Conservation (phyloP, 2,329 filamentous ascomycete genomes). For the Aspergillus candidus region DNA sequence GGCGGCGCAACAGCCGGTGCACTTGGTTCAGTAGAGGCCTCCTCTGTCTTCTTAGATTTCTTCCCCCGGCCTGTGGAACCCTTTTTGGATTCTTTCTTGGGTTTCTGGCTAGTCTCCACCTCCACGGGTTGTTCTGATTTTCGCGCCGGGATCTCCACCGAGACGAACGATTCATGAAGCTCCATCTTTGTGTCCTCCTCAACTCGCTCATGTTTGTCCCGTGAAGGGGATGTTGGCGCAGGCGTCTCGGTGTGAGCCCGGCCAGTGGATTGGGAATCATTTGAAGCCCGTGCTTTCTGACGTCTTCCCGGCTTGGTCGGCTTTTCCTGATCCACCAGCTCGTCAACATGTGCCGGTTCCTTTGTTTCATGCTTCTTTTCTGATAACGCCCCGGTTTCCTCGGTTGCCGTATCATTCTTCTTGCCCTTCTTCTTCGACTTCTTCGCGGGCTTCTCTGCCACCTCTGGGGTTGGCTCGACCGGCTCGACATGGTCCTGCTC, state of each 20-base stretch:
- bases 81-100: slow-evolving; percentile 18
- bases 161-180: slow-evolving; percentile 25
- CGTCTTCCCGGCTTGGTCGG: slow-evolving; percentile 1
- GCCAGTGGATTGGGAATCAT: neutral
- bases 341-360: neutral
- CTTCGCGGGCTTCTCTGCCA: slow-evolving; percentile 17
- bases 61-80: slow-evolving; percentile 22
- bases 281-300: slow-evolving; percentile 5
- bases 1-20: slow-evolving; percentile 4
- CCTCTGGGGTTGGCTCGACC: slow-evolving; percentile 37
- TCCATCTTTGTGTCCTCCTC: slow-evolving; percentile 9
- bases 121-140: slow-evolving; percentile 30
- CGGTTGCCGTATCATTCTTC: neutral
- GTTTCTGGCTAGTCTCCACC: slow-evolving; percentile 20
- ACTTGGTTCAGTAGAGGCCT: slow-evolving; percentile 6
- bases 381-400: slow-evolving; percentile 8
- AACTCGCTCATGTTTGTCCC: slow-evolving; percentile 2
- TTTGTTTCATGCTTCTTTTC: slow-evolving; percentile 4
- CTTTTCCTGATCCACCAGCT: slow-evolving; percentile 1
- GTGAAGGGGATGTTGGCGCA: too few species aligned
- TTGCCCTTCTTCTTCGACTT: slow-evolving; percentile 24
- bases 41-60: slow-evolving; percentile 25
- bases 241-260: neutral
- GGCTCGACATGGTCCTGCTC: slow-evolving; percentile 52
- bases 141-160: slow-evolving; percentile 24